A percentile compares a stretch with the other conserved stretches of the same genome.
Conservation (phyloP, 768 basidiomycete genomes). For the Phlegmacium glaucopus region DNA sequence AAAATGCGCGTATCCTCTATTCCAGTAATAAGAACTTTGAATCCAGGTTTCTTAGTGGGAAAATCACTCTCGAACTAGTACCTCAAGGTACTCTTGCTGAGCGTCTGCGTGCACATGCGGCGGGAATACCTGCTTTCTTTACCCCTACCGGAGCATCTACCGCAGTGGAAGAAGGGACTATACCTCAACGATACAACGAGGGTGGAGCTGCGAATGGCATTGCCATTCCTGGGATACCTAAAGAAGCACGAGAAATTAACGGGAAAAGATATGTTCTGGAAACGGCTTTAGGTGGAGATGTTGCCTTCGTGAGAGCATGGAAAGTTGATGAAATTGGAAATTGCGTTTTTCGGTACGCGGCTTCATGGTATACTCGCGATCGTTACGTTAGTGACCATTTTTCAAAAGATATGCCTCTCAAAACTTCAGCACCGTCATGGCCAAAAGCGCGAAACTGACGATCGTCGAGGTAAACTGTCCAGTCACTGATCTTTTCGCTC, state of each 20-base stretch:
- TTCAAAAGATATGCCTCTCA: slow-evolving; percentile 73
- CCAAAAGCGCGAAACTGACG: slow-evolving; percentile 82
- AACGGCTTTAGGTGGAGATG: slow-evolving; percentile 72
- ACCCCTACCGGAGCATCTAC: slow-evolving; percentile 89
- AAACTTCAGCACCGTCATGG: slow-evolving; percentile 88
- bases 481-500: background rate
- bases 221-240: slow-evolving; percentile 66
- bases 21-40: slow-evolving; percentile 85
- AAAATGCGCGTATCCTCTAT: slow-evolving; percentile 1
- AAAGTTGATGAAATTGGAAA: slow-evolving; percentile 92
- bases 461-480: slow-evolving; percentile 71
- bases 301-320: slow-evolving; percentile 88
- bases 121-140: slow-evolving; percentile 92
- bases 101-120: slow-evolving; percentile 83
- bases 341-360: slow-evolving; percentile 75
- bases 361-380: background rate
- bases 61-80: slow-evolving; percentile 82
- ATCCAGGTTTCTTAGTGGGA: slow-evolving; percentile 71
- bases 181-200: slow-evolving; percentile 75
- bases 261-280: slow-evolving; percentile 85
- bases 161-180: slow-evolving; percentile 74
- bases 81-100: slow-evolving; percentile 92
- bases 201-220: slow-evolving; percentile 73
- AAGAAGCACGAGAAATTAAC: slow-evolving; percentile 73
- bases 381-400: slow-evolving; percentile 1